phyloP scores from a whole-genome alignment of 2,329 filamentous ascomycete species.

The Teratosphaeriaceae sp. region DNA sequence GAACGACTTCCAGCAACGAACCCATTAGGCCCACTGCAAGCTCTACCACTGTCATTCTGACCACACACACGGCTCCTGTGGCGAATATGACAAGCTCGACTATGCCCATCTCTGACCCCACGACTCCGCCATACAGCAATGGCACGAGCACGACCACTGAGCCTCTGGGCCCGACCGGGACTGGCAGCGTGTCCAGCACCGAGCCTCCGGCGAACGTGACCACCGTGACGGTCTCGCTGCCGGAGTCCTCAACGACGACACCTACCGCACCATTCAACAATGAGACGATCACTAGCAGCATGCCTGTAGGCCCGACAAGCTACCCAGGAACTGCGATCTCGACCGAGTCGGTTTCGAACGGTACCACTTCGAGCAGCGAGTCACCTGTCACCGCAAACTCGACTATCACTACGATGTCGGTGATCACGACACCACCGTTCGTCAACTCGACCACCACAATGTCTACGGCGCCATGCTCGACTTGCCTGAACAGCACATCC shows the following conservation, averaged over 20 bases:
- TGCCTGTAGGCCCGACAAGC: neutral
- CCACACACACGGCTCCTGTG: neutral
- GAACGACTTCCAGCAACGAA: neutral
- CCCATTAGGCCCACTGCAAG: neutral
- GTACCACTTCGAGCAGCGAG: neutral
- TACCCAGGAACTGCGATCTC: neutral
- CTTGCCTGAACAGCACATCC: neutral
- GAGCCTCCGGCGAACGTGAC: too few species aligned
- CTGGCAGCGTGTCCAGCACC: too few species aligned
- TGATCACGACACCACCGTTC: neutral
- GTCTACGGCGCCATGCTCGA: neutral
- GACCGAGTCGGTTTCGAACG: neutral
- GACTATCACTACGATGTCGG: too few species aligned
- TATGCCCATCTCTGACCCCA: neutral
- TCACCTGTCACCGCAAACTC: neutral
- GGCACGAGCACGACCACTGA: neutral
- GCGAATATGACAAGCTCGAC: neutral
- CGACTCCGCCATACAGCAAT: neutral
- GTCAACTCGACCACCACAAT: neutral
- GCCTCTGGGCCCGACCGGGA: neutral
- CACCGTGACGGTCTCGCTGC: too few species aligned
- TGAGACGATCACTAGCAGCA: neutral
- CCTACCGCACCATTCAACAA: slow-evolving; percentile 1
- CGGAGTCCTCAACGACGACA: too few species aligned
- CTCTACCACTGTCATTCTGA: neutral